Conservation (phyloP, 83 land plant genomes). For the Thuja plicata region DNA sequence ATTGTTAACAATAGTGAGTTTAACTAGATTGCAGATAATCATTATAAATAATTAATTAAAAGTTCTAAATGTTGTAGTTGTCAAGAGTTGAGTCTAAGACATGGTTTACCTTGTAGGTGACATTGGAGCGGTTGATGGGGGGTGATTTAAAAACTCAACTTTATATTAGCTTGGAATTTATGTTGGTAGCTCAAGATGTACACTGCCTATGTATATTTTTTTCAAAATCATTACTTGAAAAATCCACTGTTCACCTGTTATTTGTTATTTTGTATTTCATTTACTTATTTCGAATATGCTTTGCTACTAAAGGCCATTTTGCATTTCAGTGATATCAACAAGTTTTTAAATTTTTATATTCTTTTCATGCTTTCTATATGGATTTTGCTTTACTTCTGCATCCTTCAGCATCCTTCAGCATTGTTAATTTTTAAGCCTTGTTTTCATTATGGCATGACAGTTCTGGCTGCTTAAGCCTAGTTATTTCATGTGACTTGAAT, state of each 20-base stretch:
- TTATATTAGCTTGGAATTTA: slow-evolving; percentile 8
- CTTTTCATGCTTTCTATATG: neutral
- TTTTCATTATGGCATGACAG: neutral
- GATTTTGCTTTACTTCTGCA: neutral
- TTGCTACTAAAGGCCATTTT: neutral
- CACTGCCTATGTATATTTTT: neutral
- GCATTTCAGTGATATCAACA: neutral
- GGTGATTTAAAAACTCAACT: slow-evolving; percentile 3
- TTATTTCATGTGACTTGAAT: neutral
- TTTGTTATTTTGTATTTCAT: neutral
- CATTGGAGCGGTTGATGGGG: slow-evolving; percentile 13
- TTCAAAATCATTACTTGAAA: neutral
- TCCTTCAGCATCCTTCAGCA: neutral
- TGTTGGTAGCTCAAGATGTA: slow-evolving; percentile 11
- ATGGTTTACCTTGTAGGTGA: slow-evolving; percentile 16
- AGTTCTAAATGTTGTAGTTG: neutral
- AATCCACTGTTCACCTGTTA: neutral
- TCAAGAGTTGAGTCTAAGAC: neutral
- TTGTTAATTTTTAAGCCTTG: neutral
- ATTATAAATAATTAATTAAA: no score
- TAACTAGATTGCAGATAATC: neutral
- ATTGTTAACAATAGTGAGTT: neutral
- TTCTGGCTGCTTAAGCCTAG: neutral
- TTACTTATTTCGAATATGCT: neutral
- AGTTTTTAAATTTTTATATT: neutral